Percentiles rank a stretch among this genome's conserved stretches.
Conservation (phyloP, 2,329 filamentous ascomycete species). For the Phialophora tarda region DNA sequence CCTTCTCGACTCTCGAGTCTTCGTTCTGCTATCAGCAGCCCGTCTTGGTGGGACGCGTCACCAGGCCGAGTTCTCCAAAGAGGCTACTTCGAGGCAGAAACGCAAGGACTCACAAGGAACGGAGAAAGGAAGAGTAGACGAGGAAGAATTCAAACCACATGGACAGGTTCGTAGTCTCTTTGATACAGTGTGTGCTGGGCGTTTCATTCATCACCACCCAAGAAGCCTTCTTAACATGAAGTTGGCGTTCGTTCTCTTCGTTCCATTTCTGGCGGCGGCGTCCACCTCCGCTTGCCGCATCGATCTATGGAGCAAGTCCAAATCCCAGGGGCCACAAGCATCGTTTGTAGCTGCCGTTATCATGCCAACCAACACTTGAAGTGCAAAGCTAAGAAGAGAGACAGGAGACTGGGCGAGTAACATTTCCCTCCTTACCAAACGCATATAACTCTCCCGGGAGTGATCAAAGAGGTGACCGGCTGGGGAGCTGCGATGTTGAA, state of each 20-base stretch:
- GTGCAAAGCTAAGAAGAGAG: not conserved
- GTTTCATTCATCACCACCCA: no score
- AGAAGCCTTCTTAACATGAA: slow-evolving; percentile 34
- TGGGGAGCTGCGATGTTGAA: slow-evolving; percentile 22
- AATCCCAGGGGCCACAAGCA: slow-evolving; percentile 23
- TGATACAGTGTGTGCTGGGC: no score
- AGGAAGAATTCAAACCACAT: no score
- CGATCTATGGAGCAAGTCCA: slow-evolving; percentile 21
- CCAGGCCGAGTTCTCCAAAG: no score
- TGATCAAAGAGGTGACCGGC: slow-evolving; percentile 16
- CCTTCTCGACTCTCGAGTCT: not conserved
- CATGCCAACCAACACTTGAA: not conserved
- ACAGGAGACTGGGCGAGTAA: not conserved
- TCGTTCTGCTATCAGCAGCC: no score
- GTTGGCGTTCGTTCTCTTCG: slow-evolving; percentile 4
- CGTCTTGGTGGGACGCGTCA: no score
- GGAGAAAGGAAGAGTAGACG: no score
- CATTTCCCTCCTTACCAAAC: not conserved
- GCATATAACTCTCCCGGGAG: not conserved
- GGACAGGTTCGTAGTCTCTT: no score
- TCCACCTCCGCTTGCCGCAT: slow-evolving; percentile 12
- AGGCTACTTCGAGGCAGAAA: no score
- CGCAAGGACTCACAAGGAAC: no score
- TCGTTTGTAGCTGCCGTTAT: slow-evolving; percentile 7
- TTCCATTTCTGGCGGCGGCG: not conserved